Evolutionary conservation across 1,139 yeast genomes (phyloP).

Genomic region (Debaryomyces robertsiae): DNA sequence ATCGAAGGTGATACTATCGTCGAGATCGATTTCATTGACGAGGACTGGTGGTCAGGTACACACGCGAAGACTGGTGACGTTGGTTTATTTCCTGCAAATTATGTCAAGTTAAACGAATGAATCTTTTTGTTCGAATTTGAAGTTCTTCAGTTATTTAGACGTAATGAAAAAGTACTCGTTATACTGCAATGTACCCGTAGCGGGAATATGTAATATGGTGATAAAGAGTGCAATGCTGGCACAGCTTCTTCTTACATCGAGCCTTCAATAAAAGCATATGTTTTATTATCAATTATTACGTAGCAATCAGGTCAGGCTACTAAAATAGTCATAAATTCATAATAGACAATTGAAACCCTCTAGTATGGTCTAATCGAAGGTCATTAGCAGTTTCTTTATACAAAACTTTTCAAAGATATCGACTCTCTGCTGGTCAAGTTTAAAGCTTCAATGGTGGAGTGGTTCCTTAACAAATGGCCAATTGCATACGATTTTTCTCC

Average conservation of each 20-base stretch:
- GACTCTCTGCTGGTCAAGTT: constrained; percentile 30
- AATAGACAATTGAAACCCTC: not conserved
- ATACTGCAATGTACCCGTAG: not conserved
- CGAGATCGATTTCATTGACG: constrained; percentile 86
- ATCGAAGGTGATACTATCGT: constrained; percentile 79
- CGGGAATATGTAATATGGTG: too few species aligned
- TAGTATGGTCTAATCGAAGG: too few species aligned
- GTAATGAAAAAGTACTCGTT: constrained; percentile 2
- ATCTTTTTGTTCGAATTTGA: not conserved
- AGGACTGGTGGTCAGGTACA: constrained; percentile 95
- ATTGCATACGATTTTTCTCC: constrained; percentile 40
- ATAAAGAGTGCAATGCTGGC: too few species aligned
- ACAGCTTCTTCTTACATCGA: too few species aligned
- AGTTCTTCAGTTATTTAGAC: constrained; percentile 1
- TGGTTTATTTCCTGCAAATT: constrained; percentile 90
- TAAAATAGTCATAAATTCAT: constrained; percentile 1
- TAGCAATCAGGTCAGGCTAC: too few species aligned
- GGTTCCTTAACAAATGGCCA: constrained; percentile 33
- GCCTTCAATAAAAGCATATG: too few species aligned
- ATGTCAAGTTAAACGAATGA: constrained; percentile 53
- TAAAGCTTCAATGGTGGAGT: constrained; percentile 37
- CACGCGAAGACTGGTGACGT: constrained; percentile 65
- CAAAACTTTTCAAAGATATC: constrained; percentile 19
- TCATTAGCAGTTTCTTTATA: too few species aligned
- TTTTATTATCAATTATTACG: too few species aligned